Percentiles rank a stretch among this genome's conserved stretches.
These are phyloP conservation scores for Suillus subaureus DNA, from an alignment of 768 basidiomycete genomes.

Conservation along the genomic window DNA sequence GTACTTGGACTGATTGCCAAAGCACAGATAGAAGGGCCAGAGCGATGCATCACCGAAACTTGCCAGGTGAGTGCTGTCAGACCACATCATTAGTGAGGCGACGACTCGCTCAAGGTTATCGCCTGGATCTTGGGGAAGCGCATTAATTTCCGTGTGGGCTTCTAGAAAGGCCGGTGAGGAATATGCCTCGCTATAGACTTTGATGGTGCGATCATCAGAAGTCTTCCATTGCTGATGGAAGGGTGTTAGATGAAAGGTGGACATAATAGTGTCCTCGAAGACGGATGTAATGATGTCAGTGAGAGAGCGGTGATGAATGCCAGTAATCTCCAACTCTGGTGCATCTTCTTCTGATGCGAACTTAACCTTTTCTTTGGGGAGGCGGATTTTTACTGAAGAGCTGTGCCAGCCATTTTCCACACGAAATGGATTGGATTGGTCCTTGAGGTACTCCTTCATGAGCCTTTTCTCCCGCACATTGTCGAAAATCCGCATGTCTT, in stretches of 20 bases:
- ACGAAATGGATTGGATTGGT: background rate
- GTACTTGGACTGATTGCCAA: constrained; percentile 21
- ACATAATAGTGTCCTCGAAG: background rate
- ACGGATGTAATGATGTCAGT: background rate
- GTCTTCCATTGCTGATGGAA: constrained; percentile 3
- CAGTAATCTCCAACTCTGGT: background rate
- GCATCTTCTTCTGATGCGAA: background rate
- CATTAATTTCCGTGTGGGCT: constrained; percentile 10
- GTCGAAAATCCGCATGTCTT: constrained; percentile 22
- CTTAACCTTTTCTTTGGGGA: constrained; percentile 8
- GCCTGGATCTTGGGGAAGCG: constrained; percentile 12
- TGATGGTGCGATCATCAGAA: background rate
- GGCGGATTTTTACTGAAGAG: background rate
- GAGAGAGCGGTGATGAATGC: constrained; percentile 6
- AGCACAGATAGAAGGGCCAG: constrained; percentile 21
- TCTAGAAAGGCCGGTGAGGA: background rate
- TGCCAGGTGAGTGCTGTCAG: constrained; percentile 26
- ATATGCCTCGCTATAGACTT: background rate
- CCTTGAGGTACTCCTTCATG: background rate
- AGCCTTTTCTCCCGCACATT: background rate
- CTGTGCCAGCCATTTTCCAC: constrained; percentile 10
- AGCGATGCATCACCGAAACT: constrained; percentile 16
- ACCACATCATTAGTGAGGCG: constrained; percentile 25
- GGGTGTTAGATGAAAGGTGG: background rate
- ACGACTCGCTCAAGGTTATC: constrained; percentile 18